Evolutionary conservation across 352 stramenopile genomes (phyloP), one percentile per base, ranked within the genome.

Genomic region (Blastocystis sp.): DNA sequence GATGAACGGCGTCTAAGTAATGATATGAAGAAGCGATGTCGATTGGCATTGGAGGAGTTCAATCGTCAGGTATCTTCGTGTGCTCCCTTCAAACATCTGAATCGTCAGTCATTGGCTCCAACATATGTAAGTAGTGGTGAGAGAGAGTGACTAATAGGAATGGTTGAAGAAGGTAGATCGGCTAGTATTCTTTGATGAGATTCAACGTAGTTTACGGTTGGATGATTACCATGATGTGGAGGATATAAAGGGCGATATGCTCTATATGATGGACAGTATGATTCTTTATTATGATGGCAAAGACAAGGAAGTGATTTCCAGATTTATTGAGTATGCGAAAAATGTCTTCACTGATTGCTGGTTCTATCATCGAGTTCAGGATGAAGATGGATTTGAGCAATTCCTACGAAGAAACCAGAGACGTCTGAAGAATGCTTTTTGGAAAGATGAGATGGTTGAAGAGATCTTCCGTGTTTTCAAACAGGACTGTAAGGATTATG

Each of bases 161-260:
- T 84, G 54, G 48, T 57, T 84, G 73, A 84, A 68, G 3, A 66
- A 69, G 51, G 73, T 84, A 57, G 73, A 84, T 62, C 73, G 73
- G 1, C 56, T 84, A n/a, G 37, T 42, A 22, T 84, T 68, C 73
- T 53, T 66, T 35, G 27, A 62, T 7, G 56, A 68, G 0, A 84
- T 84, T 42, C n/a, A 35, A 17, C 51, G 35, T 27, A 27, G 54
- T 19, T 22, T 84, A 22, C 17, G 30, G 9, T 84, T 53, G 33
- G 73, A 64, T 42, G 51, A 68, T 19, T 84, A 84, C 27, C 37
- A 6, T 17, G 64, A 54, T 53, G 30, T 30, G 30, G 53, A 84
- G 22, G 44, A 68, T 54, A 6, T 84, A 1, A 42, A 56, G 48
- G 24, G 30, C 0, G 73, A 84, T 42, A 17, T 84, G 15, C 48